A percentile compares a stretch with the other conserved stretches of the same genome.
These are phyloP conservation scores for Pedinophyceae sp. DNA, from an alignment of 139 green algal genomes.

Conservation along the genomic window DNA sequence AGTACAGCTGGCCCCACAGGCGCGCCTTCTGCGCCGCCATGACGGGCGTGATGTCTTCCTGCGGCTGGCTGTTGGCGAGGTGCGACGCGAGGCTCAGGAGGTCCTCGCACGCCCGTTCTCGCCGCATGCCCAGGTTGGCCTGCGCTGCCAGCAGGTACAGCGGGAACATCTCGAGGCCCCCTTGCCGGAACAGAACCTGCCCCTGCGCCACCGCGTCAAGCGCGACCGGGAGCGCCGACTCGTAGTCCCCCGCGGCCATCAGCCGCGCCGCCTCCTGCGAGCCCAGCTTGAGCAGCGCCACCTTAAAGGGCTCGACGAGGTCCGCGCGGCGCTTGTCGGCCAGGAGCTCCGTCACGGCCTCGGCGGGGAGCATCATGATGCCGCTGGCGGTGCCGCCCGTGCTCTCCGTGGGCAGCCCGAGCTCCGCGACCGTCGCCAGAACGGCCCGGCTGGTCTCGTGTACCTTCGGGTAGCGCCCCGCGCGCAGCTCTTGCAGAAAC, in stretches of 20 bases:
- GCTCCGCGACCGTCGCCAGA: conserved; percentile 31
- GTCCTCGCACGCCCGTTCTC: conserved; percentile 49
- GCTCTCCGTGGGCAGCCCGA: conserved; percentile 43
- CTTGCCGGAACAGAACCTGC: conserved; percentile 50
- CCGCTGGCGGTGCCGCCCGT: conserved; percentile 21
- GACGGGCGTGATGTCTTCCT: conserved; percentile 34
- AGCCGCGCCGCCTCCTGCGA: conserved; percentile 57
- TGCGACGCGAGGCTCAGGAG: conserved; percentile 54
- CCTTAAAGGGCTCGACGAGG: conserved; percentile 57
- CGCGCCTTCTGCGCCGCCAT: conserved; percentile 61
- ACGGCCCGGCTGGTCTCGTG: conserved; percentile 27
- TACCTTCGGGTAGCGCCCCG: conserved; percentile 40
- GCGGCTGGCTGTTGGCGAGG: conserved; percentile 55
- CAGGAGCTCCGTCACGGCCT: conserved; percentile 47
- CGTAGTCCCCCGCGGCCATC: conserved; percentile 58
- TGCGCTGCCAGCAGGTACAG: conserved; percentile 62
- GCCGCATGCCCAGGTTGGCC: conserved; percentile 48
- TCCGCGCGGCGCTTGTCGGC: conserved; percentile 33
- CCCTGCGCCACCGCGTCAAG: conserved; percentile 56
- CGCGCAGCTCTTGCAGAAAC: conserved; percentile 51
- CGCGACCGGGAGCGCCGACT: conserved; percentile 50
- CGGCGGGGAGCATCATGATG: conserved; percentile 33
- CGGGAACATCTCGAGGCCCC: conserved; percentile 60
- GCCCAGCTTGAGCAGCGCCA: conserved; percentile 58
- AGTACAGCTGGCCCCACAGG: conserved; percentile 63